Evolutionary conservation across 2,329 filamentous ascomycete species (phyloP).

Genomic region (Xylaria sp.): DNA sequence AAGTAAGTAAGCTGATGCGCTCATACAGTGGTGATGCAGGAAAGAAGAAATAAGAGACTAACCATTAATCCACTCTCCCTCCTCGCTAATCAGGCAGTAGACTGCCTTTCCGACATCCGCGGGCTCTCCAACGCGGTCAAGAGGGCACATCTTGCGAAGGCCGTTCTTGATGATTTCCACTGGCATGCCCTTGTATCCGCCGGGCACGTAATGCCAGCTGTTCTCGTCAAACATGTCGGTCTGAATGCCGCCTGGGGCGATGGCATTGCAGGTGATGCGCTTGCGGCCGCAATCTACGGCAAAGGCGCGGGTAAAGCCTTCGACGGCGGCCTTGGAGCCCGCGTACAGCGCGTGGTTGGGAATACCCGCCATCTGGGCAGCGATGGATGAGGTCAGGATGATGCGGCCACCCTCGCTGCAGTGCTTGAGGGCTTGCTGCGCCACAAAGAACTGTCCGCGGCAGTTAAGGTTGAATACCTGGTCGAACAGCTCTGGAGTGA

Average conservation of each 20-base stretch:
- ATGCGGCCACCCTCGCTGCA: constrained; percentile 75
- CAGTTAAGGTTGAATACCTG: constrained; percentile 77
- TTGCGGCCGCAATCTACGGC: constrained; percentile 75
- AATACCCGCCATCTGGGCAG: constrained; percentile 71
- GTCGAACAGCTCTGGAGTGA: constrained; percentile 76
- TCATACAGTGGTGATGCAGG: neutral
- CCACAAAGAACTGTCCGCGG: constrained; percentile 80
- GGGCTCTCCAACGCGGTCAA: constrained; percentile 67
- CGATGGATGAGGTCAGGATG: constrained; percentile 77
- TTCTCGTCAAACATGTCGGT: constrained; percentile 81
- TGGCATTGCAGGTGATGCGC: constrained; percentile 76
- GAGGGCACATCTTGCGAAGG: constrained; percentile 66
- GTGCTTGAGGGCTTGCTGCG: constrained; percentile 77
- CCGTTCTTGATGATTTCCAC: constrained; percentile 64
- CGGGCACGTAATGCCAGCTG: constrained; percentile 72
- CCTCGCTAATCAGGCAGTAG: constrained; percentile 64
- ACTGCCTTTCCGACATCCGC: constrained; percentile 69
- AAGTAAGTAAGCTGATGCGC: constrained; percentile 28
- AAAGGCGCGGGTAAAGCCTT: constrained; percentile 77
- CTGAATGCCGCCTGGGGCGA: constrained; percentile 78
- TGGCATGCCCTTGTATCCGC: constrained; percentile 62
- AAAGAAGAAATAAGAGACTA: constrained; percentile 42
- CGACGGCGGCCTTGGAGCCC: constrained; percentile 76
- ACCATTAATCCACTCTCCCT: constrained; percentile 74
- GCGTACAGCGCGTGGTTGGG: constrained; percentile 78